Evolutionary conservation across 371 early-diverging fungal genomes (phyloP), one percentile per base, ranked within the genome.

Genomic region (Mucor irregularis): DNA sequence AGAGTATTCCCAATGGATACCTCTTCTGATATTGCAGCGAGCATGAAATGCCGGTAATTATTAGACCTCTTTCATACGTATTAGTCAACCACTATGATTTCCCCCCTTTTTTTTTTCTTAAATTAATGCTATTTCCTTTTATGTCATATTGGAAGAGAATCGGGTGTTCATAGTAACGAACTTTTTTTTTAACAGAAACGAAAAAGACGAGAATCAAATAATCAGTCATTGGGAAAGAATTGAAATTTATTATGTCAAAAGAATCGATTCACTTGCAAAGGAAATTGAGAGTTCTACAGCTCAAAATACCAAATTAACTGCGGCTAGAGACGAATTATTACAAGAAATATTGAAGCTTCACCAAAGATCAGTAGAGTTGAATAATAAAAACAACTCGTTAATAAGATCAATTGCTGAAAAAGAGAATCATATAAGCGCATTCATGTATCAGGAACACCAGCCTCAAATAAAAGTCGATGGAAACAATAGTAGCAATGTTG

Each of bases 141-240:
- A n/a, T n/a, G n/a, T n/a, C n/a, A n/a, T n/a, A n/a, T 34, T 34
- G n/a, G 35, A 4, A n/a, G 14, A 34, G 35, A 34, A 34, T 34
- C 35, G 35, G 35, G 35, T 34, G n/a, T 34, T n/a, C 35, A 14
- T 13, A 14, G n/a, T n/a, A 34, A 34, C 35, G 35, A 34, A 9
- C 35, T n/a, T n/a, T n/a, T n/a, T n/a, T n/a, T n/a, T n/a, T n/a
- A n/a, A n/a, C n/a, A n/a, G n/a, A n/a, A n/a, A n/a, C n/a, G n/a
- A n/a, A 46, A 46, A 49, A n/a, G 24, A 49, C 11, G 5, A 11
- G 11, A 39, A 37, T 25, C 22, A 25, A 49, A 40, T 3, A 52
- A 42, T 38, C 14, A 40, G 35, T 13, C 58, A 64, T 25, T 64
- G 64, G 64, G 55, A 64, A 11, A 35, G 35, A 2, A 59, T 64